Percentiles rank a stretch among this genome's conserved stretches.
Evolutionary conservation across 2,329 filamentous ascomycete genomes (phyloP).

Genomic region (Cercospora sp.): DNA sequence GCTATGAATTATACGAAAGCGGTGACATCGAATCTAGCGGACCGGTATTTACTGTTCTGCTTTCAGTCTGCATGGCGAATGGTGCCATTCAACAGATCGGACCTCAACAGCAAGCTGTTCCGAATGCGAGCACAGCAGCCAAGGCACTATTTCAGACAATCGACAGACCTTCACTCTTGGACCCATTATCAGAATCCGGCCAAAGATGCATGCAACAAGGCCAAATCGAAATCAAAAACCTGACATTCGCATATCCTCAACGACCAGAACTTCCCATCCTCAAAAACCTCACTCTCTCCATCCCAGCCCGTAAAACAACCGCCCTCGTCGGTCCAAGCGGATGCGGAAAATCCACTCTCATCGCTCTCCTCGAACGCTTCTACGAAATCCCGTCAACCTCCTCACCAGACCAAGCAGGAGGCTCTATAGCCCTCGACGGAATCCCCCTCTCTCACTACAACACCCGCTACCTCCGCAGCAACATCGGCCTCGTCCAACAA

Average conservation of each 20-base stretch:
- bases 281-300: constrained; percentile 35
- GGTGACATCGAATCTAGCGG: constrained; percentile 37
- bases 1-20: constrained; percentile 38
- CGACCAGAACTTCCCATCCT: constrained; percentile 41
- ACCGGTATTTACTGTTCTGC: constrained; percentile 37
- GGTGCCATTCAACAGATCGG: constrained; percentile 43
- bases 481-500: constrained; percentile 30
- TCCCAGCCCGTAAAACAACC: constrained; percentile 46
- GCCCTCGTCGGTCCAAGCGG: constrained; percentile 46
- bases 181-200: constrained; percentile 37
- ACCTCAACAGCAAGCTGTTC: constrained; percentile 44
- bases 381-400: constrained; percentile 28
- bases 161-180: constrained; percentile 41
- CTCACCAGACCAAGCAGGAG: constrained; percentile 24
- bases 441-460: constrained; percentile 24
- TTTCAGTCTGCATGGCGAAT: constrained; percentile 19
- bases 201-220: constrained; percentile 25
- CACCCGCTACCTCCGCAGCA: constrained; percentile 34
- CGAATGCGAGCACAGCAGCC: constrained; percentile 45
- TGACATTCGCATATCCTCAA: constrained; percentile 70
- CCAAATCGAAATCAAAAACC: constrained; percentile 61
- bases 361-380: constrained; percentile 39
- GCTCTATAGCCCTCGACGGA: constrained; percentile 30
- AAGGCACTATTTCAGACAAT: constrained; percentile 45
- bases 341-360: constrained; percentile 41